Evolutionary conservation across 352 stramenopile genomes (phyloP), one percentile per base, ranked within the genome.

Genomic region (Phytopythium litorale): DNA sequence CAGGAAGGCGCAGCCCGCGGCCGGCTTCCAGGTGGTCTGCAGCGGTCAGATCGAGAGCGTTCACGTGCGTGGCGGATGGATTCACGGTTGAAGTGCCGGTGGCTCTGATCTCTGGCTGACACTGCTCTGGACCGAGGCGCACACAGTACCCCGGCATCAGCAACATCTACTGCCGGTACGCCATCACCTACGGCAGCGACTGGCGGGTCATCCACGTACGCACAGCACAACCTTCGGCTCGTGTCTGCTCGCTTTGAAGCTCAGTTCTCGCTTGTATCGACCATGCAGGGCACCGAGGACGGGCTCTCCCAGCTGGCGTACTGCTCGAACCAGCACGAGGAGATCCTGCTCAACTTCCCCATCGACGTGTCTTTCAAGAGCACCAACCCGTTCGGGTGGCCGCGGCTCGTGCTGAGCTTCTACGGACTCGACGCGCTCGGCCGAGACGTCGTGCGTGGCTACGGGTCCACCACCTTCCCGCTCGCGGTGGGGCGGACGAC

Each of bases 321-420:
- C 54, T 62, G 73, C 30, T 73, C 63, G 11, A 73, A 72, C 12
- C 62, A 82, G 42, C 68, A 91, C 53, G 76, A 79, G 18, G 71
- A 64, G 11, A 91, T 98, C 42, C 78, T 98, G 49, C 97, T 97
- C 74, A 98, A 98, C 60, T 98, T 98, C 66, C 96, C 96, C 4
- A 91, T 99, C 48, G 93, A 98, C 65, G 85, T 98, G 13, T 93
- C 93, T n/a, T 98, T 98, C 76, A 96, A 94, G 71, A 96, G 83
- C 40, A 98, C 94, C 1, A 98, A 98, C 63, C 87, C 92, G 9
- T 97, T 94, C 63, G 96, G 96, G 8, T 99, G 96, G 96, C 96
- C 96, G 32, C 77, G 95, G 12, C 71, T 99, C 16, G 89, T 96
- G 9, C 68, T 98, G 15, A 97, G 84, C 62, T 58, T 91, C 40